Evolutionary conservation across 768 basidiomycete genomes (phyloP), one percentile per base, ranked within the genome.

Genomic region (Pisolithus orientalis): DNA sequence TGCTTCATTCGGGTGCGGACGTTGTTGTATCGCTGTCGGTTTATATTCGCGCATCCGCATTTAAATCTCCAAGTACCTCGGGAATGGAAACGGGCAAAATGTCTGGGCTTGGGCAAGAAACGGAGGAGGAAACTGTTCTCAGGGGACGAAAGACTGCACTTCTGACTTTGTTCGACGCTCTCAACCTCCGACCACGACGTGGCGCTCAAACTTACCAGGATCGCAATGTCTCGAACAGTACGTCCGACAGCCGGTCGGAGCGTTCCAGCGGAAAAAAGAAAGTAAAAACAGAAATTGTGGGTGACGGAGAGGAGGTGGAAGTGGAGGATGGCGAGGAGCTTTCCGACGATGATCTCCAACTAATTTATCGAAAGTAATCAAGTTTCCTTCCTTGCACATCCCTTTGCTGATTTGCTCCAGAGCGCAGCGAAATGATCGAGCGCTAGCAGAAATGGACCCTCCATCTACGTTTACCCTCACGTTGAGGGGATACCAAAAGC

Each of bases 401-500:
- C 28, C 38, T 28, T 25, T 16, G 56, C 52, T 57, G 32, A 55
- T 54, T 17, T 24, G 59, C 45, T 21, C 39, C 50, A 95, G 94
- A 63, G 94, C 94, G 1, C 92, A 94, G 64, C 78, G 77, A 60
- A 79, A 91, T 54, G 94, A 96, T 62, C 78, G 71, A 25, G 71
- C 72, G 13, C 79, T 98, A 74, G 78, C 75, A 17, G 87, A 85
- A 65, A 92, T 90, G 83, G 84, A 94, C 31, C 90, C 94, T 6
- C 73, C 83, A 0, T 73, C 80, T 2, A 80, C 87, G 1, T 97
- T 97, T 65, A 76, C 79, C 1, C 70, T 94, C 34, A 83, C 75
- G 3, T 70, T 95, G 27, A 80, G 91, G 44, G 83, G 83, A 37
- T 97, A 98, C 69, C 95, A 97, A 63, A 95, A 93, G 63, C 95